Base-by-base conservation (phyloP, 78 protist species). In the Chrysochromulina tobinii region DNA sequence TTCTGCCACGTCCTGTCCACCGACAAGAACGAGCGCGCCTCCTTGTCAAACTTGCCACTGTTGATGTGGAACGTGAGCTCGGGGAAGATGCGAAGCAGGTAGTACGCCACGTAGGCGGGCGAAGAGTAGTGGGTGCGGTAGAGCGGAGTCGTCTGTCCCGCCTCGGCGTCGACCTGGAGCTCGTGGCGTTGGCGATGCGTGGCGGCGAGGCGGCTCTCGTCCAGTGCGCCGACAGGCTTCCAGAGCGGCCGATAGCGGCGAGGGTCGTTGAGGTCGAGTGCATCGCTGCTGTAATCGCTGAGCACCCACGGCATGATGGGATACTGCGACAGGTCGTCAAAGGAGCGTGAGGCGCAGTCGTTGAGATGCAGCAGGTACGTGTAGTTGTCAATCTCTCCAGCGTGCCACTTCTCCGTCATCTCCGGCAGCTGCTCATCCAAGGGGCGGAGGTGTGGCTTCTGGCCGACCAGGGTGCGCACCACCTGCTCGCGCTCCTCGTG, bases 211-310 rank as follows among this genome's bases (percentile, higher is more conserved):
- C 86, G 85, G 38, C 25, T 54, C 8, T 72, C 48, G 67, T 58
- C n/a, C 66, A 79, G 96, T 11, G 99, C 99, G 61, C 99, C 99
- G 68, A 99, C 95, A 15, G 99, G 99, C 58, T 93, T 91, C 54
- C 95, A 77, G 51, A 99, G 96, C 72, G 98, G 99, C 23, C 99
- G 96, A 86, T 87, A 98, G 7, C 50, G 51, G 1, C n/a, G 15
- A 1, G 96, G 96, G 85, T 94, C 94, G 27, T 18, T 86, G 55
- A 98, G 75, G 77, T 97, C 97, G 1, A 98, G 81, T 21, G 68
- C 61, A 6, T 53, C 90, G 0, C 93, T 48, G 21, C 5, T 57
- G 88, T 95, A 96, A 91, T 98, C 97, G 9, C 89, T 12, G 17
- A 98, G 93, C 12, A 97, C 81, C 98, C 98, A 98, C 20, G 98